Conservation (phyloP, 2,329 filamentous ascomycete genomes). For the Microdochium trichocladiopsis region DNA sequence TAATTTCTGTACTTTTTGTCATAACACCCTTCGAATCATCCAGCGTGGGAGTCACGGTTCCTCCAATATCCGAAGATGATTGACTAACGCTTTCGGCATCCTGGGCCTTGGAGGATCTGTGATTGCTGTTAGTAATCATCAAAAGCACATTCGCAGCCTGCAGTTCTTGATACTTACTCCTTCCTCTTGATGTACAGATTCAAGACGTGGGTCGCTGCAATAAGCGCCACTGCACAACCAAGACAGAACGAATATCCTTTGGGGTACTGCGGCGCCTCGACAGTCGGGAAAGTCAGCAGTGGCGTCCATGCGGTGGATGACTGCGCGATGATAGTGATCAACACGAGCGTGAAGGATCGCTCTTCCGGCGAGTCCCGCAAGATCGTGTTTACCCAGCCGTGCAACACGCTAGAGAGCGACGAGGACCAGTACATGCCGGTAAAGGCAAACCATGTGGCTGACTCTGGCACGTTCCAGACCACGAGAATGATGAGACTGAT, state of each 20-base stretch:
- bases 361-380: slow-evolving; percentile 36
- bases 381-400: slow-evolving; percentile 47
- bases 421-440: slow-evolving; percentile 37
- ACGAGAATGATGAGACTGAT: slow-evolving; percentile 42
- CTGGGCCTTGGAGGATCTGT: not conserved
- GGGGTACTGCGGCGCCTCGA: slow-evolving; percentile 30
- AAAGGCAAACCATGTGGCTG: slow-evolving; percentile 46
- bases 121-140: not conserved
- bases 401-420: slow-evolving; percentile 45
- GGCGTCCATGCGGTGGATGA: slow-evolving; percentile 49
- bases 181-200: slow-evolving; percentile 11
- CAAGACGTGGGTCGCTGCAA: slow-evolving; percentile 14
- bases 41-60: not conserved
- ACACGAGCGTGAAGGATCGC: slow-evolving; percentile 37
- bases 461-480: slow-evolving; percentile 48
- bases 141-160: not conserved
- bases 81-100: not conserved
- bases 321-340: slow-evolving; percentile 44
- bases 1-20: not conserved
- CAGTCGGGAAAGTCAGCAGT: slow-evolving; percentile 38
- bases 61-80: not conserved
- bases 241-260: slow-evolving; percentile 32
- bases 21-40: not conserved
- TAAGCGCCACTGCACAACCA: slow-evolving; percentile 19
- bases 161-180: slow-evolving; percentile 8